Percentiles rank a stretch among this genome's conserved stretches.
phyloP scores from a whole-genome alignment of 2,329 filamentous ascomycete species.

The Epichloe hybrida region DNA sequence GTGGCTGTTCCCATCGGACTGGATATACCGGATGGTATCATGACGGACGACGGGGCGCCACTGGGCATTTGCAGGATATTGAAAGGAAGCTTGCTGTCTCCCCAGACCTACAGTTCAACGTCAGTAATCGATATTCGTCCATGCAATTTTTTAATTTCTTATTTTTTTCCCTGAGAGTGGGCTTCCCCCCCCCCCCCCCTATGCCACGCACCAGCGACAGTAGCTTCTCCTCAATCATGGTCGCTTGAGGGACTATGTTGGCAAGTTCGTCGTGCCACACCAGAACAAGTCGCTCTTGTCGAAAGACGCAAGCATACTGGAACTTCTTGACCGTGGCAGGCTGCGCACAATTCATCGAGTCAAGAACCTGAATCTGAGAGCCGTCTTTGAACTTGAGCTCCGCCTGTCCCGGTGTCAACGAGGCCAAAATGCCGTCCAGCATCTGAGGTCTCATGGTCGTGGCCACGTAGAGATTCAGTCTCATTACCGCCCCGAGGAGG shows the following conservation, averaged over 20 bases:
- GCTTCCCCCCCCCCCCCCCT: neutral
- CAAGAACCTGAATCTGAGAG: conserved; percentile 30
- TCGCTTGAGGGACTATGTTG: conserved; percentile 25
- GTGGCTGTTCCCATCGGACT: conserved; percentile 9
- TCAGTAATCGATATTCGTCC: neutral
- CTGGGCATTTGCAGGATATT: conserved; percentile 10
- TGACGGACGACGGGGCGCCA: conserved; percentile 8
- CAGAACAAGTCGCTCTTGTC: conserved; percentile 26
- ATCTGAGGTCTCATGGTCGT: conserved; percentile 36
- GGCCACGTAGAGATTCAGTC: conserved; percentile 31
- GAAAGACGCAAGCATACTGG: conserved; percentile 28
- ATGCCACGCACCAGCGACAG: conserved; percentile 11
- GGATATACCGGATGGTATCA: conserved; percentile 7
- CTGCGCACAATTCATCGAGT: conserved; percentile 25
- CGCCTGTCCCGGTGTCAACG: conserved; percentile 24
- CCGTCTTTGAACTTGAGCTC: conserved; percentile 29
- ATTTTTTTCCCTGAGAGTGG: too few relatives aligned
- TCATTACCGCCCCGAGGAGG: conserved; percentile 27
- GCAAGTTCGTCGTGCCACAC: conserved; percentile 30
- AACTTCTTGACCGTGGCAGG: conserved; percentile 27
- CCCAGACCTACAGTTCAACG: conserved; percentile 13
- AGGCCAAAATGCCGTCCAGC: conserved; percentile 29
- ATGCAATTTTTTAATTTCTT: neutral
- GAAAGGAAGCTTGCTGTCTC: conserved; percentile 6
- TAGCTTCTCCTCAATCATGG: conserved; percentile 20